A percentile compares a stretch with the other conserved stretches of the same genome.
These are phyloP conservation scores for Ramaria rubella DNA, from an alignment of 768 basidiomycete genomes.

Conservation along the genomic window DNA sequence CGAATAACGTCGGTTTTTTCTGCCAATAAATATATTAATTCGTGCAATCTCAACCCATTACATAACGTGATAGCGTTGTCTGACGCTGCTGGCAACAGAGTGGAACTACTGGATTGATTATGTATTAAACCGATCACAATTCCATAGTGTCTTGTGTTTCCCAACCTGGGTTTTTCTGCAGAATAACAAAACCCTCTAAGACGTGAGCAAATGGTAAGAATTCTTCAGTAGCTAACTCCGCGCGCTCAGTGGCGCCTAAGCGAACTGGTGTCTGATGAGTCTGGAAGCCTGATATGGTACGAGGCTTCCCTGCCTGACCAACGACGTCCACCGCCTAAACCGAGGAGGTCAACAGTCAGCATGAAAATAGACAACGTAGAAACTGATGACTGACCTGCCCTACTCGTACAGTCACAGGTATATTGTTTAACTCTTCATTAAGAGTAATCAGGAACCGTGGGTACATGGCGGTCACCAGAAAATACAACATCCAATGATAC, in stretches of 20 bases:
- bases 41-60: no score
- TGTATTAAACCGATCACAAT: no score
- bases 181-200: conserved; percentile 86
- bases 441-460: conserved; percentile 97
- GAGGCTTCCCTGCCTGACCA: conserved; percentile 94
- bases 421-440: conserved; percentile 80
- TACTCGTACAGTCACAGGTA: conserved; percentile 90
- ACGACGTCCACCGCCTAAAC: conserved; percentile 92
- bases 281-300: conserved; percentile 97
- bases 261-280: conserved; percentile 97
- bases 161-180: conserved; percentile 89
- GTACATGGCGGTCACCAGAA: conserved; percentile 94
- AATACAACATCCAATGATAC: conserved; percentile 99
- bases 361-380: neutral
- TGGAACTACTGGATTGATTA: no score
- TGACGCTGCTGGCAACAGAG: no score
- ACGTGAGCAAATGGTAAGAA: conserved; percentile 86
- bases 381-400: conserved; percentile 57
- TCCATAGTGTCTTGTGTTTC: conserved; percentile 86
- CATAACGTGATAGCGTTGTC: no score
- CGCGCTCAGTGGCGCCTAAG: conserved; percentile 87
- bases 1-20: no score
- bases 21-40: no score
- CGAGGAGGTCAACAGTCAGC: conserved; percentile 1
- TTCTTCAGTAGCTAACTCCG: conserved; percentile 95